Conservation (phyloP, 805 yeast genomes). For the Candida verbasci region DNA sequence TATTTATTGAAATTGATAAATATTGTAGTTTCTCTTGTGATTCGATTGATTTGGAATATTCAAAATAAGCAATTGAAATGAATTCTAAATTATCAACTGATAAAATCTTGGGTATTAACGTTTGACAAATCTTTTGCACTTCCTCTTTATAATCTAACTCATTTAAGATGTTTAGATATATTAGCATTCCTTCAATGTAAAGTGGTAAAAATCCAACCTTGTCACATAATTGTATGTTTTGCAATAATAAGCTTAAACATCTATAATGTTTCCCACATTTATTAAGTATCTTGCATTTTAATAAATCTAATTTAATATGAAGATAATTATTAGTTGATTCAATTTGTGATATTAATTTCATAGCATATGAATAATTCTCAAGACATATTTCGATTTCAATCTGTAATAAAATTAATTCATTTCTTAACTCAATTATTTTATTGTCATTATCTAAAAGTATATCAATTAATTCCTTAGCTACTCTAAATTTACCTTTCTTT, state of each 20-base stretch:
- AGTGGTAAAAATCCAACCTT: slow-evolving; percentile 42
- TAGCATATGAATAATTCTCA: slow-evolving; percentile 28
- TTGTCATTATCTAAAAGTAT: slow-evolving; percentile 24
- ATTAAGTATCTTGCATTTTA: slow-evolving; percentile 43
- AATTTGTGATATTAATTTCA: slow-evolving; percentile 18
- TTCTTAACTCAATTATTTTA: slow-evolving; percentile 25
- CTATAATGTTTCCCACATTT: slow-evolving; percentile 43
- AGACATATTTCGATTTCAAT: slow-evolving; percentile 27
- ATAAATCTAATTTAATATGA: slow-evolving; percentile 42
- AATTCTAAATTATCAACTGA: slow-evolving; percentile 36
- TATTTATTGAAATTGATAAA: slow-evolving; percentile 13
- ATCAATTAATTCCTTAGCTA: slow-evolving; percentile 32
- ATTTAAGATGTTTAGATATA: slow-evolving; percentile 43
- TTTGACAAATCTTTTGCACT: slow-evolving; percentile 34
- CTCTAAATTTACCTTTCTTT: slow-evolving; percentile 31
- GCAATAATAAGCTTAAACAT: slow-evolving; percentile 46
- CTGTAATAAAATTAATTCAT: slow-evolving; percentile 22
- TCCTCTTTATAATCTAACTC: slow-evolving; percentile 41
- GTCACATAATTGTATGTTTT: slow-evolving; percentile 46
- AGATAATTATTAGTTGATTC: slow-evolving; percentile 32
- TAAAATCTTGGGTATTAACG: slow-evolving; percentile 42
- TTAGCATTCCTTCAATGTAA: slow-evolving; percentile 43
- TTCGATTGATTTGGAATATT: slow-evolving; percentile 18
- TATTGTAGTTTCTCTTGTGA: background rate
- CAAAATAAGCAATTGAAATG: slow-evolving; percentile 31